Evolutionary conservation across 495 filamentous ascomycete species (phyloP), one percentile per base, ranked within the genome.

Genomic region (Penicillium desertorum): DNA sequence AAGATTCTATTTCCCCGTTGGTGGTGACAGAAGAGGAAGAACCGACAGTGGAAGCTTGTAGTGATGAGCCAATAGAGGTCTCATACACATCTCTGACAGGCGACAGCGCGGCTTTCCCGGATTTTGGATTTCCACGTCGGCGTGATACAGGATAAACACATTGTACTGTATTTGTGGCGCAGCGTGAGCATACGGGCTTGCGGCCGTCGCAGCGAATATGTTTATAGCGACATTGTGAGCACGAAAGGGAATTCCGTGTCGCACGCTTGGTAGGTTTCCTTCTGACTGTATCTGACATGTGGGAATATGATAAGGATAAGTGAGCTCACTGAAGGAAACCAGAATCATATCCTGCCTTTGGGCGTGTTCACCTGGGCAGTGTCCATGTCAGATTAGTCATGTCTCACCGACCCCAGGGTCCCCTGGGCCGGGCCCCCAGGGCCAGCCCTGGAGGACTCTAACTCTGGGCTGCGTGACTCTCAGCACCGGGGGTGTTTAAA

Each of bases 181-280:
- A 66, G 29, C 63, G 63, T 2, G 54, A 51, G 48, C 65, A 68
- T 4, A 47, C 42, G 5, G 65, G 65, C 4, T 50, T 65, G 11
- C 36, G 47, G 29, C 59, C 65, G 42, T 68, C 60, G 32, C 63
- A 66, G 34, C 63, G 63, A 12, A 63, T 19, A 30, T 68, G 65
- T 23, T 62, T 68, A 7, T 61, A 68, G 6, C 65, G 62, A 37
- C 65, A 68, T 22, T 58, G 57, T 12, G 58, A 50, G n/a, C 65
- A 68, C 1, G 65, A 63, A 17, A 68, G 44, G 1, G 65, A 68
- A 17, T 58, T 59, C 5, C 65, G 57, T 48, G 57, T 55, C 17
- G 48, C 32, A 12, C 42, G 48, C 12, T 36, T 54, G 1, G 29
- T 9, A 4, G 51, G 5, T 34, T 39, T 39, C 6, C n/a, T n/a